Conservation (phyloP, 2,329 filamentous ascomycete species). For the Rhynchosporium graminicola region DNA sequence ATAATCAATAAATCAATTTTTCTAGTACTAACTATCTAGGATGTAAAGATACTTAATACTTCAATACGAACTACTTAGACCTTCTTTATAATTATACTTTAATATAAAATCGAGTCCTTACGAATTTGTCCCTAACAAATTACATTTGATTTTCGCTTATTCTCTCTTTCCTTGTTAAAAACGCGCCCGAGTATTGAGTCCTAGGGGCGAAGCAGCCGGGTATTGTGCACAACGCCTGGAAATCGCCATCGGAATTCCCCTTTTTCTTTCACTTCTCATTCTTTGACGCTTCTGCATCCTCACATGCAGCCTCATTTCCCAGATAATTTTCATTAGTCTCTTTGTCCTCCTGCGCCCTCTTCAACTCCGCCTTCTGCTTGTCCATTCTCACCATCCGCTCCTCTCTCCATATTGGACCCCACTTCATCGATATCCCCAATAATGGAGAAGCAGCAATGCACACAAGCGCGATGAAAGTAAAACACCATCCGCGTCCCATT, state of each 20-base stretch:
- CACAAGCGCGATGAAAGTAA: conserved; percentile 57
- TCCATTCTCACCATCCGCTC: conserved; percentile 48
- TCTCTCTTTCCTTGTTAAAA: too few relatives aligned
- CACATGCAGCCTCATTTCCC: background rate
- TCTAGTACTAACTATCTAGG: too few relatives aligned
- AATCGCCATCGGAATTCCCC: background rate
- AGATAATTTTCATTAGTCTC: conserved; percentile 12
- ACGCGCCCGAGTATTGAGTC: too few relatives aligned
- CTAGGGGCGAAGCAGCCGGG: background rate
- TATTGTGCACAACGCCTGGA: conserved; percentile 7
- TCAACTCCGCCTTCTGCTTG: conserved; percentile 37
- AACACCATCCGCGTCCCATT: conserved; percentile 64
- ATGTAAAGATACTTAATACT: too few relatives aligned
- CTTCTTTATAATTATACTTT: too few relatives aligned
- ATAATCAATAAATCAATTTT: too few relatives aligned
- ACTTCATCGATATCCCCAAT: conserved; percentile 51
- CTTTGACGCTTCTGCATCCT: background rate
- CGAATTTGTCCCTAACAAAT: too few relatives aligned
- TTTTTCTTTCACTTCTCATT: background rate
- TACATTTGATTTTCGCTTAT: too few relatives aligned
- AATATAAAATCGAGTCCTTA: too few relatives aligned
- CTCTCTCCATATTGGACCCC: conserved; percentile 53
- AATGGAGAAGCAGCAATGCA: conserved; percentile 51
- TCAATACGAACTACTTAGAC: too few relatives aligned
- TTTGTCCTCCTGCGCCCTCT: conserved; percentile 28